Conservation (phyloP, 352 stramenopile species). For the Elongisporangium senticosum region DNA sequence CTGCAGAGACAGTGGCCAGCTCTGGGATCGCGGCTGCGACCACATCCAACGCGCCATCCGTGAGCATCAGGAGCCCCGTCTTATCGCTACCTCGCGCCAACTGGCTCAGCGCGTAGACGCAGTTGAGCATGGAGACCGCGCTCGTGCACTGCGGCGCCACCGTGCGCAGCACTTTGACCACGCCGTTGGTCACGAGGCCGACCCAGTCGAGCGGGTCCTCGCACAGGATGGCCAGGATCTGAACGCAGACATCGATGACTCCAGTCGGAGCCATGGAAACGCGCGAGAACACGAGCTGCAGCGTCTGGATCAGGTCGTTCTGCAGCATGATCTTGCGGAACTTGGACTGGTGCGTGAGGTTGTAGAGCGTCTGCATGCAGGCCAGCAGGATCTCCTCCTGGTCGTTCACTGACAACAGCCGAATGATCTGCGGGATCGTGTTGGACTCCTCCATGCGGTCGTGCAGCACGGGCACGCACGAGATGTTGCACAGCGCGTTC, state of each 20-base stretch:
- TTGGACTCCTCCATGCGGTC: slow-evolving; percentile 65
- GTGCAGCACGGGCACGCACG: slow-evolving; percentile 49
- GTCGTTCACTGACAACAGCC: slow-evolving; percentile 35
- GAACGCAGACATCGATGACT: slow-evolving; percentile 56
- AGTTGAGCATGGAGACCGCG: slow-evolving; percentile 28
- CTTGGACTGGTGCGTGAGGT: slow-evolving; percentile 58
- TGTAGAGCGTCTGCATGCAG: slow-evolving; percentile 63
- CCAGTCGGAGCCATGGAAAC: slow-evolving; percentile 5
- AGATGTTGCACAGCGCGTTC: slow-evolving; percentile 79
- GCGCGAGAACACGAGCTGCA: slow-evolving; percentile 37
- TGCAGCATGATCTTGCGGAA: slow-evolving; percentile 55
- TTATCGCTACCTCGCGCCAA: slow-evolving; percentile 46
- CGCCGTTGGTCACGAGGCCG: slow-evolving; percentile 44
- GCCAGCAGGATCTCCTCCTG: slow-evolving; percentile 48
- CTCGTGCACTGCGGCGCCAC: slow-evolving; percentile 26
- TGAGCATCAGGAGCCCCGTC: slow-evolving; percentile 29
- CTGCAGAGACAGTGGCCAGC: slow-evolving; percentile 12
- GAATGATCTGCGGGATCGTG: slow-evolving; percentile 41
- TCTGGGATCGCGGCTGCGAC: slow-evolving; percentile 26
- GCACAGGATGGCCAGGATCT: slow-evolving; percentile 60
- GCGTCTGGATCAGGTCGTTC: slow-evolving; percentile 40
- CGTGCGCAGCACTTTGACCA: slow-evolving; percentile 46
- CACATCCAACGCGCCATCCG: slow-evolving; percentile 57
- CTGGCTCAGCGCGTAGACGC: slow-evolving; percentile 62
- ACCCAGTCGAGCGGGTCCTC: slow-evolving; percentile 50